Evolutionary conservation across 2,329 filamentous ascomycete genomes (phyloP).

Genomic region (Stemphylium lycopersici): DNA sequence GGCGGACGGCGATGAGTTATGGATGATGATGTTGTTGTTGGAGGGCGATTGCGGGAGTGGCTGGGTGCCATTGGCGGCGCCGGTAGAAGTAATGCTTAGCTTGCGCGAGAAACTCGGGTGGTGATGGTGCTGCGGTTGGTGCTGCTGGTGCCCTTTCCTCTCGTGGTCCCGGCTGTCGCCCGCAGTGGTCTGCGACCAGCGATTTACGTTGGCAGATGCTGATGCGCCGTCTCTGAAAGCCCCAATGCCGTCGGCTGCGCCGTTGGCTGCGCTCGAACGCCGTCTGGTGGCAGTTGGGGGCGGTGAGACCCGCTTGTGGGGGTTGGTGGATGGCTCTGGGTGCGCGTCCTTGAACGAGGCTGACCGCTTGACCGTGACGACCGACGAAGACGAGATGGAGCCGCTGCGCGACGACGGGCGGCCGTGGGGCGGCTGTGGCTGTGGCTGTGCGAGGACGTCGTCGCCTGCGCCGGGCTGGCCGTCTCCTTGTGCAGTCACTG

Average conservation of each 20-base stretch:
- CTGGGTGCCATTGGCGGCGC: constrained; percentile 43
- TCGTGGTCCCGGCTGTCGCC: constrained; percentile 54
- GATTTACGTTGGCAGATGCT: constrained; percentile 59
- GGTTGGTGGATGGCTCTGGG: constrained; percentile 24
- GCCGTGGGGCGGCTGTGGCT: constrained; percentile 20
- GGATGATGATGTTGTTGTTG: constrained; percentile 19
- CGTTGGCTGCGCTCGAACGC: constrained; percentile 51
- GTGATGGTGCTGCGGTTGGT: constrained; percentile 46
- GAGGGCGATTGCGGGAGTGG: constrained; percentile 43
- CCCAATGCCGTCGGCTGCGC: constrained; percentile 47
- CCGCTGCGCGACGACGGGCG: constrained; percentile 50
- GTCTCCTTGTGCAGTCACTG: not conserved
- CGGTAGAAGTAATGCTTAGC: constrained; percentile 3
- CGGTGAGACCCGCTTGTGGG: constrained; percentile 37
- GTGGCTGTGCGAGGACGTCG: not conserved
- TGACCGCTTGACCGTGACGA: constrained; percentile 51
- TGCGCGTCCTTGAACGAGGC: constrained; percentile 44
- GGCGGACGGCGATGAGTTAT: constrained; percentile 16
- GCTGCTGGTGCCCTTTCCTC: constrained; percentile 43
- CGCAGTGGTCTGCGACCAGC: constrained; percentile 64
- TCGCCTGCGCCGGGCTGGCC: not conserved
- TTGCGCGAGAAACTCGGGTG: constrained; percentile 22
- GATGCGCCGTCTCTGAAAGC: constrained; percentile 52
- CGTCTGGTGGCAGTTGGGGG: constrained; percentile 35
- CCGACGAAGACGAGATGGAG: constrained; percentile 53